These are phyloP conservation scores for Nyctanthes arbortristis DNA, from an alignment of 257 asterid species.

Conservation along the genomic window DNA sequence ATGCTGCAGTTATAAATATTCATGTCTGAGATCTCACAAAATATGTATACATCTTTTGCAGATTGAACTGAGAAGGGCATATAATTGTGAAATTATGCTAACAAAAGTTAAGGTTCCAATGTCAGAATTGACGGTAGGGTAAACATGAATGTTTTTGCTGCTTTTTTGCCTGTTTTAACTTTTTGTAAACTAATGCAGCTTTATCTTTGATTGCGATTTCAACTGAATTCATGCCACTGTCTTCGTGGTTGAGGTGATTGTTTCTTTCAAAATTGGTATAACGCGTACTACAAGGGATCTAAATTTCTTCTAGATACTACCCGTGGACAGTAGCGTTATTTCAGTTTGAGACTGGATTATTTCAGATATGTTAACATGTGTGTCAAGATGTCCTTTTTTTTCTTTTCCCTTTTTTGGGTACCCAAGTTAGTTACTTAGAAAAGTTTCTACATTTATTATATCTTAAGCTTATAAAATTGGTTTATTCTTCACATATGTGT, in stretches of 20 bases:
- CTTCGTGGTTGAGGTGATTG: background rate
- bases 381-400: too few relatives aligned
- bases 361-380: background rate
- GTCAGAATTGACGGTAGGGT: constrained; percentile 68
- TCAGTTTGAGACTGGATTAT: background rate
- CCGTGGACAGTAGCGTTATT: background rate
- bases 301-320: background rate
- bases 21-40: background rate
- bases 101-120: constrained; percentile 85
- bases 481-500: background rate
- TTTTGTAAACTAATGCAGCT: background rate
- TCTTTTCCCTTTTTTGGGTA: background rate
- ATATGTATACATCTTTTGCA: constrained; percentile 36
- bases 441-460: background rate
- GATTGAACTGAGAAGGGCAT: constrained; percentile 87
- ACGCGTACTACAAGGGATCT: background rate
- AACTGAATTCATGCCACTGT: background rate
- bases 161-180: background rate
- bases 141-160: constrained; percentile 11
- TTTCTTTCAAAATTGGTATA: background rate
- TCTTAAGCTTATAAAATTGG: background rate
- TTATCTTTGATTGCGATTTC: constrained; percentile 2
- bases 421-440: background rate
- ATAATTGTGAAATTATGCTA: constrained; percentile 93
- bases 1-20: constrained; percentile 7